Evolutionary conservation across 257 asterid genomes (phyloP), one percentile per base, ranked within the genome.

Genomic region (Nicotiana paniculata): DNA sequence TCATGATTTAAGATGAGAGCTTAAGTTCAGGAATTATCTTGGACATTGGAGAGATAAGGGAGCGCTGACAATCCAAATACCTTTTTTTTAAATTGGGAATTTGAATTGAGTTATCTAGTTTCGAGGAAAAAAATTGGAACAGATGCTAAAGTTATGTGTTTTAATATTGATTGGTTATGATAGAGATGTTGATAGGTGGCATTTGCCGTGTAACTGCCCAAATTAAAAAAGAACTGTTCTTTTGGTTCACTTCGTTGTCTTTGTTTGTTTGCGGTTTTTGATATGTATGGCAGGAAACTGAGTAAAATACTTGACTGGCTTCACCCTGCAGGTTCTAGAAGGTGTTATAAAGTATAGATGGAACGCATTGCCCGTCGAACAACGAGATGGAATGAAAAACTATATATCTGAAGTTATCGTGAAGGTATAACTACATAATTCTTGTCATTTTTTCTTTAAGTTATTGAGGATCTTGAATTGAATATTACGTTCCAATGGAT

Each of bases 321-420:
- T 37, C 83, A 65, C 67, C 82, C 17, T 89, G 51, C 88, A 96
- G 99, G 97, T 96, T 82, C 93, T 96, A 21, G 99, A 94, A 92
- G 98, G 98, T 84, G 98, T 94, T 85, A 93, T 96, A 37, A 96
- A 96, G 90, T 96, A 96, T 69, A 91, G 98, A 87, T 96, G 99
- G 99, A 96, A 96, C 85, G 99, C 98, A 9, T 88, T 96, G 86
- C 99, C 98, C 4, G 95, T 87, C 75, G 98, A 93, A 84, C 98
- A 96, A 87, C 89, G 99, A 80, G 98, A 93, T 90, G 99, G 99
- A 88, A 94, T 96, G 99, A 96, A 96, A 81, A 96, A 96, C 84
- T 96, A 94, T 89, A 96, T 96, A 78, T 96, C 99, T 88, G 98
- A 96, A 64, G 98, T 96, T 81, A 96, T 96, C 79, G 99, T 96